Base-by-base conservation (phyloP, 1,284 basidiomycete genomes). In the Cutaneotrichosporon dermatis region DNA sequence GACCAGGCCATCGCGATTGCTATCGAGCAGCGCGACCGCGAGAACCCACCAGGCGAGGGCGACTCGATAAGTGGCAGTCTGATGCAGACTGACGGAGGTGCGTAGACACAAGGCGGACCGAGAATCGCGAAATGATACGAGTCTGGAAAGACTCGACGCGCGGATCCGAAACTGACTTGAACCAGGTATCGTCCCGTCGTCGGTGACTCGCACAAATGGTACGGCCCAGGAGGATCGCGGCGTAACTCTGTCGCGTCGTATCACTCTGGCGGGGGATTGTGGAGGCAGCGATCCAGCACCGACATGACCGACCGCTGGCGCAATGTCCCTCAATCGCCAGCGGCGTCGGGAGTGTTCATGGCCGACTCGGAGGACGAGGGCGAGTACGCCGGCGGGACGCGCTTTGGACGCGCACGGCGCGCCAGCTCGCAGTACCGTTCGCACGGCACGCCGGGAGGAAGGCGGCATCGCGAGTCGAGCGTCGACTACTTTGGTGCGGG, bases 281-380 rank as follows among this genome's bases (percentile, higher is more conserved):
- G 62, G 65, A 33, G 69, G 57, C 59, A 57, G 48, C 11, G 61
- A 51, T 43, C 62, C 62, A 37, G 63, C 63, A 10, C 64, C 62
- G 35, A 50, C 45, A 8, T 58, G 8, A 40, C 16, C 25, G 54
- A 40, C n/a, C 55, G 55, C n/a, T 51, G 63, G 43, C 51, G 68
- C 1, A 49, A 33, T 4, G 45, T 36, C 3, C 63, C 69, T 1
- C 66, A 67, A 33, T 74, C 72, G 1, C 73, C 75, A 0, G 51
- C 45, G 4, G 66, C 62, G 9, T 71, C 71, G 0, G 70, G 66
- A 4, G 75, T 76, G 2, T 75, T 76, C 46, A 55, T 66, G 5
- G 63, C 67, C 9, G 75, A 76, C 43, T 73, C 70, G 25, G 75
- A 75, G 25, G 75, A 75, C 54, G 75, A 76, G 55, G 66, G 62